phyloP scores from a whole-genome alignment of 805 yeast species.

The Candida lessepsii region DNA sequence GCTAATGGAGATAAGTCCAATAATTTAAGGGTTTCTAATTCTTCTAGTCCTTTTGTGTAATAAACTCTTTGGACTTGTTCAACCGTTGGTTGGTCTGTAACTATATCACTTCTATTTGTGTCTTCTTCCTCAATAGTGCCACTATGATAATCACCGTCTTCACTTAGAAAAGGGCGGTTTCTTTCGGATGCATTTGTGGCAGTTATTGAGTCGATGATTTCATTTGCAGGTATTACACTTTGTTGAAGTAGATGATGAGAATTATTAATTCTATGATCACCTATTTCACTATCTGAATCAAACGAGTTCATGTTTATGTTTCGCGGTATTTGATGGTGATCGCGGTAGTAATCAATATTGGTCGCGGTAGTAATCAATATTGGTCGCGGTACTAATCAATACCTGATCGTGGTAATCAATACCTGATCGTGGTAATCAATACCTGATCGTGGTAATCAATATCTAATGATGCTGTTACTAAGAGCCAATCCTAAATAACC shows the following conservation, averaged over 20 bases:
- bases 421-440: no score
- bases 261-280: neutral
- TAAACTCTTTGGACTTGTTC: constrained; percentile 42
- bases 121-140: constrained; percentile 12
- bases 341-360: no score
- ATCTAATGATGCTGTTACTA: no score
- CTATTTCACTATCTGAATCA: constrained; percentile 2
- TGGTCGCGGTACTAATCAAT: no score
- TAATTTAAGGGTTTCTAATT: constrained; percentile 56
- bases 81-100: constrained; percentile 32
- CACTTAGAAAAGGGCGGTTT: constrained; percentile 16
- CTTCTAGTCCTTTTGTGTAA: constrained; percentile 48
- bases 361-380: no score
- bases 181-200: constrained; percentile 18
- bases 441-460: no score
- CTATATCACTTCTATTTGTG: constrained; percentile 10
- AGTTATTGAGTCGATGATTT: constrained; percentile 29
- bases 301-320: no score
- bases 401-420: no score
- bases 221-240: constrained; percentile 28
- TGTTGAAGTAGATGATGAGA: constrained; percentile 26
- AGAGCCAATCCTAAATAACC: no score
- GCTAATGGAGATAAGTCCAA: constrained; percentile 80
- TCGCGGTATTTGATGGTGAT: no score
- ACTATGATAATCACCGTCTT: constrained; percentile 7